Evolutionary conservation across 345 rosid species (phyloP), one percentile per base, ranked within the genome.

Genomic region (Eucalyptus albens): DNA sequence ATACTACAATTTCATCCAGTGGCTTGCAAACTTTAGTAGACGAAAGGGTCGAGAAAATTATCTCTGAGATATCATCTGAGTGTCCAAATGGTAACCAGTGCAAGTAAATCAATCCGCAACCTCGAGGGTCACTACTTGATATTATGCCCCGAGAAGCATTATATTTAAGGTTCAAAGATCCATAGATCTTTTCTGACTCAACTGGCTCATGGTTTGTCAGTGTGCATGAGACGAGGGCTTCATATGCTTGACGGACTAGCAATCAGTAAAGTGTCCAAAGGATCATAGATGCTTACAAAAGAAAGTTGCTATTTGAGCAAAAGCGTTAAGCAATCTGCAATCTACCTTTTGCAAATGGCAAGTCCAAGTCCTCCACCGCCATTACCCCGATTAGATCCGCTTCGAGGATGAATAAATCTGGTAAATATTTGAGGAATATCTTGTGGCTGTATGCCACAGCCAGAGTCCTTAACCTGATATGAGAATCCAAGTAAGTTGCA

Each of bases 321-420:
- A 37, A 67, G 31, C 15, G 42, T 50, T 91, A 21, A 37, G 45
- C 26, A 37, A 37, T 72, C 44, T 72, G 45, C 45, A 37, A 72
- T 72, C 86, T 95, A 97, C 99, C 99, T 90, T 94, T 93, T 98
- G 88, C 97, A 94, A 88, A 98, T 94, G 85, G 99, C 99, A 67
- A 98, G 98, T 80, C 99, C 99, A 49, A 98, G 97, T 88, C 99
- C 99, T 45, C 93, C 94, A 87, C 97, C 96, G 3, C 90, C 90
- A 77, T 86, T 95, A 82, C 89, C 92, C 90, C 89, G 93, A 65
- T 90, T 92, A 29, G 94, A 91, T 88, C 96, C 97, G 62, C 92
- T 91, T 89, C 89, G 95, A 53, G 93, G 92, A 89, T 93, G 96
- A 87, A 94, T 90, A 91, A 96, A 97, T 91, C 94, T 95, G 47